Conservation (phyloP, 2,329 filamentous ascomycete species). For the Apiospora koreana region DNA sequence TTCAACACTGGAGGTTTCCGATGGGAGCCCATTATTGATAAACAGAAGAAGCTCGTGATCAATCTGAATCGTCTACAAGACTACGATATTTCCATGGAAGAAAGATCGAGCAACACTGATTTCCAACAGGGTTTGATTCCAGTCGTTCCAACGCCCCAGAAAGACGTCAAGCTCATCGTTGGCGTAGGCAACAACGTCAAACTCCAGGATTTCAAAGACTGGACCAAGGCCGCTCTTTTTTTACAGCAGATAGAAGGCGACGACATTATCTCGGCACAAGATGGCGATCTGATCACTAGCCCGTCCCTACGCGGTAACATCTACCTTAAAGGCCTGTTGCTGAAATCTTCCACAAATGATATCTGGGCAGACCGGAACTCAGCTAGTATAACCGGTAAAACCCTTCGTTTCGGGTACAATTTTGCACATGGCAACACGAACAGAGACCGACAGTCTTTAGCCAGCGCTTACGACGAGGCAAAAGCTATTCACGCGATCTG, state of each 20-base stretch:
- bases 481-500: neutral
- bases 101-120: neutral
- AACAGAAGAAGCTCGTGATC: neutral
- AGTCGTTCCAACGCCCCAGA: constrained; percentile 8
- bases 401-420: neutral
- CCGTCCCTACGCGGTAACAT: constrained; percentile 22
- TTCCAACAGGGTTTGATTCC: constrained; percentile 17
- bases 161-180: constrained; percentile 27
- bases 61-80: neutral
- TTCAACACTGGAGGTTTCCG: neutral
- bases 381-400: constrained; percentile 19
- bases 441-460: neutral
- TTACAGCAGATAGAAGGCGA: constrained; percentile 14
- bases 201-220: constrained; percentile 21
- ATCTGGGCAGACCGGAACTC: constrained; percentile 12
- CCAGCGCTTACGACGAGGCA: neutral
- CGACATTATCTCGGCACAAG: constrained; percentile 11
- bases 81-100: neutral
- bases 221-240: constrained; percentile 25
- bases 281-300: constrained; percentile 24
- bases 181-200: constrained; percentile 14
- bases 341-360: constrained; percentile 21
- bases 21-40: neutral
- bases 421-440: neutral
- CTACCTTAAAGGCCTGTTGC: constrained; percentile 26